Base-by-base conservation (phyloP, 2,329 filamentous ascomycete species). In the Lojkania enalia region DNA sequence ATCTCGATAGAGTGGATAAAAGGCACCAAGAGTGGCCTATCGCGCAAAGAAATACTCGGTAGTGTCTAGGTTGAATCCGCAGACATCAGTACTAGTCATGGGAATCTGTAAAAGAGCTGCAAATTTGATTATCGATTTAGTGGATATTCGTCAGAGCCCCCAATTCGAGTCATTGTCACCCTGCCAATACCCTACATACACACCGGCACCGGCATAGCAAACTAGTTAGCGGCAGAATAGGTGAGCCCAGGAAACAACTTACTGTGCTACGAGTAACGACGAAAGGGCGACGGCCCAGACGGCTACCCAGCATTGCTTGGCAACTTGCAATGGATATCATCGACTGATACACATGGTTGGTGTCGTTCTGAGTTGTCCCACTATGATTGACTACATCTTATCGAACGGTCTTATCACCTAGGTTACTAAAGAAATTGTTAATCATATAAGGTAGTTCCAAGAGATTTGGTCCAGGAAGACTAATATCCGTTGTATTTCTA, bases 281-380 rank as follows among this genome's bases (percentile, higher is more conserved):
- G 44, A 90, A 60, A 1, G 87, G 86, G 0, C 87, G 80, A 3
- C 82, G 71, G 1, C 69, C 66, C 0, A 87, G 85, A 0, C 85
- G 79, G 12, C 86, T 80, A 18, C 73, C 70, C 6, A 82, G 67
- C 85, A 90, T 86, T 2, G 87, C 84, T n/a, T 77, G 69, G 39
- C 81, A 77, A 0, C 84, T 86, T 7, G 81, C 72, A 15, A 77
- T 72, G 1, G 83, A 86, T 87, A 90, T 90, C 82, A 89, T 76
- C 49, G 80, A 79, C 1, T 87, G 87, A 65, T 87, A 90, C 2
- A 90, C 71, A 54, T 90, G 90, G 63, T 91, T 87, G 0, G 82
- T 86, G 53, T 90, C 87, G 58, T 88, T 88, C 66, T 87, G 82
- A 16, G 78, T 75, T 21, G 85, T 70, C 0, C 85, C 86, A 43